These are phyloP conservation scores for Metschnikowia vanudenii DNA, from an alignment of 805 yeast genomes.

Conservation along the genomic window DNA sequence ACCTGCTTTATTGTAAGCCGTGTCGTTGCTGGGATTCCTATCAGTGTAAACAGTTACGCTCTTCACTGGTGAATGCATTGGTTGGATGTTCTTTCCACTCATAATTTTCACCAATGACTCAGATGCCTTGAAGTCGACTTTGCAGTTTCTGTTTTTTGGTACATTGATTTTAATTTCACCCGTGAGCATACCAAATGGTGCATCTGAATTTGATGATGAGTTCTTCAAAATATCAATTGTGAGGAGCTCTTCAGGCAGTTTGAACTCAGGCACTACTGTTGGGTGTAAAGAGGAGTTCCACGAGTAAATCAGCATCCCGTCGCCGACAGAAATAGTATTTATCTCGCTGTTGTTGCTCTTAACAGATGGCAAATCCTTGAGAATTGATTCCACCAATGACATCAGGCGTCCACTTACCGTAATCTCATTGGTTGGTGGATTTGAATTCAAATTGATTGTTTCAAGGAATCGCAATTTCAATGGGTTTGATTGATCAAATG, in stretches of 20 bases:
- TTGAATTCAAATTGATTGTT: conserved; percentile 46
- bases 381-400: conserved; percentile 40
- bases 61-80: conserved; percentile 59
- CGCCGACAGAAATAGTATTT: conserved; percentile 34
- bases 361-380: conserved; percentile 65
- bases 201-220: conserved; percentile 41
- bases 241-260: conserved; percentile 44
- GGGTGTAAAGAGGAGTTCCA: conserved; percentile 53
- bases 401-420: conserved; percentile 52
- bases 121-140: conserved; percentile 54
- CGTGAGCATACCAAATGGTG: conserved; percentile 62
- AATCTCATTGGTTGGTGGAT: conserved; percentile 36
- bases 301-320: conserved; percentile 54
- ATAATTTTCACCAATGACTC: conserved; percentile 32
- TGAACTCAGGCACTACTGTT: conserved; percentile 29
- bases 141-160: conserved; percentile 64
- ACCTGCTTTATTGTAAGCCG: not conserved
- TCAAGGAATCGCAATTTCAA: conserved; percentile 72
- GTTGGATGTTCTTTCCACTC: conserved; percentile 19
- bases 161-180: conserved; percentile 62
- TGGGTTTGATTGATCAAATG: conserved; percentile 66
- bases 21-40: conserved; percentile 12
- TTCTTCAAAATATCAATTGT: conserved; percentile 50
- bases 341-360: conserved; percentile 33
- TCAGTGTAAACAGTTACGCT: conserved; percentile 53